Conservation (phyloP, 176 grass and related monocot species). For the Triticum urartu region DNA sequence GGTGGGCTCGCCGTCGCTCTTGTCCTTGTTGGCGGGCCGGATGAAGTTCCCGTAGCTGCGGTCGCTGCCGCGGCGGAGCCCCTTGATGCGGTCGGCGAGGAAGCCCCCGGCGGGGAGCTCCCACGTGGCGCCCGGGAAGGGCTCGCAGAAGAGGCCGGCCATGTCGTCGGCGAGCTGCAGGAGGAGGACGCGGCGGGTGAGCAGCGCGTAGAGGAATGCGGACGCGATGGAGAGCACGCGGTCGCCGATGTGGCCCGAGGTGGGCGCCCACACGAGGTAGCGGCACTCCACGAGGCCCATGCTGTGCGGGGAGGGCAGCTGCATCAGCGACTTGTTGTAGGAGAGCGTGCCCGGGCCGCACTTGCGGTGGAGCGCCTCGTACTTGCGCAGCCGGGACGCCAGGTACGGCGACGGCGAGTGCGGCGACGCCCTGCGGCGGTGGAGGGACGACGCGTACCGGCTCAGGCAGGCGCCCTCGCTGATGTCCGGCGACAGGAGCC, state of each 20-base stretch:
- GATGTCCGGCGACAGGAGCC: constrained; percentile 51
- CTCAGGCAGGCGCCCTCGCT: constrained; percentile 40
- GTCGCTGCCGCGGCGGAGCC: constrained; percentile 39
- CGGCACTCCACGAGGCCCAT: constrained; percentile 52
- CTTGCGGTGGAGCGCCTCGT: constrained; percentile 64
- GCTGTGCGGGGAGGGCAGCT: constrained; percentile 40
- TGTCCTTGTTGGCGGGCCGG: constrained; percentile 3
- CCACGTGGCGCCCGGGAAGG: constrained; percentile 60
- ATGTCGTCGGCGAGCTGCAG: constrained; percentile 43
- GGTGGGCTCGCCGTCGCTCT: not conserved
- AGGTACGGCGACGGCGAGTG: constrained; percentile 62
- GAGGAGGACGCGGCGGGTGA: constrained; percentile 57
- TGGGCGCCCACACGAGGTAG: constrained; percentile 58
- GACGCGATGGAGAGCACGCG: constrained; percentile 60
- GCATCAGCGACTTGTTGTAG: constrained; percentile 52
- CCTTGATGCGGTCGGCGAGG: constrained; percentile 35
- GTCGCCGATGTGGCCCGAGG: constrained; percentile 47
- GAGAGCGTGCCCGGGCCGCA: constrained; percentile 48
- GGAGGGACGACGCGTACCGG: constrained; percentile 36
- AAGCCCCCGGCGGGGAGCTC: constrained; percentile 36
- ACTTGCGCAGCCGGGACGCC: constrained; percentile 48
- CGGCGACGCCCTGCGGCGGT: constrained; percentile 35
- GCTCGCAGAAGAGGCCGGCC: constrained; percentile 62
- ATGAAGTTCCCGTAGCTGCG: constrained; percentile 49
- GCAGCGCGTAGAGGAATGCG: constrained; percentile 65